A percentile compares a stretch with the other conserved stretches of the same genome.
Evolutionary conservation across 1,139 yeast genomes (phyloP).

Genomic region (Wickerhamomyces sp.): DNA sequence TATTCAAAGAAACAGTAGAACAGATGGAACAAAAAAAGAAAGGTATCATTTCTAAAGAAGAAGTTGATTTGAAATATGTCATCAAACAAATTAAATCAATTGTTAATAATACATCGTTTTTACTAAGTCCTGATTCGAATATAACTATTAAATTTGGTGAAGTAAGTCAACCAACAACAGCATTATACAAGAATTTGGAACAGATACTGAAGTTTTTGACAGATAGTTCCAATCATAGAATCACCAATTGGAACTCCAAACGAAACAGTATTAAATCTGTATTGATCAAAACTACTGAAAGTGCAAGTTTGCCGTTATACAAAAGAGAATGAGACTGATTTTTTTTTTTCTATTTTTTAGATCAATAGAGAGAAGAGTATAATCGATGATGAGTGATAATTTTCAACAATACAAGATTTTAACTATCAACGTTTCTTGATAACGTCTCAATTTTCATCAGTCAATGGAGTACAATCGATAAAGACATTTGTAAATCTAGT

Average conservation of each 20-base stretch:
- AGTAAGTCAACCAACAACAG: slow-evolving; percentile 37
- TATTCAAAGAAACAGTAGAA: slow-evolving; percentile 49
- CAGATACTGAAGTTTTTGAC: slow-evolving; percentile 49
- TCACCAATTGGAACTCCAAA: slow-evolving; percentile 52
- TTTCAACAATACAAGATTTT: too few relatives aligned
- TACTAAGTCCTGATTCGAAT: slow-evolving; percentile 51
- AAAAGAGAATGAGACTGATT: slow-evolving; percentile 1
- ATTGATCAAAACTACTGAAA: slow-evolving; percentile 58
- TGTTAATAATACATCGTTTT: slow-evolving; percentile 52
- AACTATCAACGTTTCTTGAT: too few relatives aligned
- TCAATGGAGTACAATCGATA: too few relatives aligned
- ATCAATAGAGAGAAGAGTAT: background rate
- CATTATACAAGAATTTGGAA: slow-evolving; percentile 49
- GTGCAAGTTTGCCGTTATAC: slow-evolving; percentile 52
- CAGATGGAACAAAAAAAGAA: slow-evolving; percentile 7
- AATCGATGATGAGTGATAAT: background rate
- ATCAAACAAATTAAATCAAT: slow-evolving; percentile 57
- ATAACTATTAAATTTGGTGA: slow-evolving; percentile 45
- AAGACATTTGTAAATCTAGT: too few relatives aligned
- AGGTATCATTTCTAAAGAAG: slow-evolving; percentile 29
- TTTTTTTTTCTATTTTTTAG: background rate
- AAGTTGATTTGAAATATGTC: slow-evolving; percentile 58
- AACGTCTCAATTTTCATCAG: too few relatives aligned
- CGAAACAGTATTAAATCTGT: slow-evolving; percentile 41
- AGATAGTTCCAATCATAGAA: slow-evolving; percentile 43